These are phyloP conservation scores for Lactarius akahatsu DNA, from an alignment of 768 basidiomycete genomes.

Conservation along the genomic window DNA sequence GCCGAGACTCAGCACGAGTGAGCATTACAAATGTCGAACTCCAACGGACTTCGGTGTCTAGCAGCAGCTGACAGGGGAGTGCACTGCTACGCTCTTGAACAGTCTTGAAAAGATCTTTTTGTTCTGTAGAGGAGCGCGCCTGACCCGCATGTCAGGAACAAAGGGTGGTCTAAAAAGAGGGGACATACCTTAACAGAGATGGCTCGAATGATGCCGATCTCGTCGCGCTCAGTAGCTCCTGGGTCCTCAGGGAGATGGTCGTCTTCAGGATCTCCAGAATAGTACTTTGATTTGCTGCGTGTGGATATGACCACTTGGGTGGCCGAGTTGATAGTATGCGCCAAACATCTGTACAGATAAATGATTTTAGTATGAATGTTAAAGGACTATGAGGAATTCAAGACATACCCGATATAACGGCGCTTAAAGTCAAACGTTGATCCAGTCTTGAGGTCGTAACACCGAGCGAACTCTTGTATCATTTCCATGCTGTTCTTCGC, in stretches of 20 bases:
- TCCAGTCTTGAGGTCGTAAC: not conserved
- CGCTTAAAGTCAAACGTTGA: not conserved
- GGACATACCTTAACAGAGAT: not conserved
- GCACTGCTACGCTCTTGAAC: not conserved
- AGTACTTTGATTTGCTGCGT: not conserved
- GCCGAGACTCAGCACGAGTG: not conserved
- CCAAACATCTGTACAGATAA: constrained; percentile 7
- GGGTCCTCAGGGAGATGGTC: not conserved
- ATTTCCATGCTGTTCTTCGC: not conserved
- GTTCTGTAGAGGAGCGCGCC: not conserved
- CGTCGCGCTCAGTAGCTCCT: not conserved
- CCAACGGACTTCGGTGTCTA: not conserved
- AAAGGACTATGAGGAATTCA: not conserved
- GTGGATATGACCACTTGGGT: not conserved
- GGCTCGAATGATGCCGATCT: not conserved
- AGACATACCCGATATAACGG: not conserved
- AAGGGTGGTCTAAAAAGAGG: not conserved
- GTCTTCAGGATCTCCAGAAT: not conserved
- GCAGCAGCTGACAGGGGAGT: not conserved
- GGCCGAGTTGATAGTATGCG: constrained; percentile 4
- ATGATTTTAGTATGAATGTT: not conserved
- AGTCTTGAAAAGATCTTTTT: not conserved
- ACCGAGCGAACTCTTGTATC: not conserved
- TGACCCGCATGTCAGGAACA: not conserved
- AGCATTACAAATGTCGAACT: not conserved